Conservation (phyloP, 2,329 filamentous ascomycete genomes). For the Phialemoniopsis sp. region DNA sequence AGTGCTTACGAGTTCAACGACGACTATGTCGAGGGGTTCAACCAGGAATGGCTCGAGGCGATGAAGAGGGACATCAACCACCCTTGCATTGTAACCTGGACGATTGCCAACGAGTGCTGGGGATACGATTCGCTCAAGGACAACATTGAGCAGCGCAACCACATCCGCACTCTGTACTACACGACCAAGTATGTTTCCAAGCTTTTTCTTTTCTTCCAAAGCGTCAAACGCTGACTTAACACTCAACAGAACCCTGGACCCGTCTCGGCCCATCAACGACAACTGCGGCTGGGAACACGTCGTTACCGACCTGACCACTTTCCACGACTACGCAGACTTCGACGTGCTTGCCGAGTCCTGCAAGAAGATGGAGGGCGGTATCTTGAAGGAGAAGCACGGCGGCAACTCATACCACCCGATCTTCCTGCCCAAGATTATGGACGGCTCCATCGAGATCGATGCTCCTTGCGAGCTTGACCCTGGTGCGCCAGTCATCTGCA, state of each 20-base stretch:
- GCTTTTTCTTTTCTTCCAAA: too few relatives aligned
- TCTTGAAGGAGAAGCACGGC: conserved; percentile 47
- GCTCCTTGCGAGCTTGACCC: conserved; percentile 31
- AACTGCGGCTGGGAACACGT: conserved; percentile 72
- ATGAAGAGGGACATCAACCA: conserved; percentile 63
- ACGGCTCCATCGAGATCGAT: too few relatives aligned
- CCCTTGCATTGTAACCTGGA: conserved; percentile 62
- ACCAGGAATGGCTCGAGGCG: conserved; percentile 60
- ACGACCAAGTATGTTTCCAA: conserved; percentile 48
- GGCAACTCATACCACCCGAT: conserved; percentile 20
- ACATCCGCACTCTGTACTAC: conserved; percentile 60
- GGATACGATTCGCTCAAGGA: conserved; percentile 56
- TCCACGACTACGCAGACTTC: conserved; percentile 63
- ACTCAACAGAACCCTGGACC: conserved; percentile 46
- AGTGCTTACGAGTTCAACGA: conserved; percentile 60
- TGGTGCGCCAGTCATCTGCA: conserved; percentile 59
- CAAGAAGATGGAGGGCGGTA: conserved; percentile 39
- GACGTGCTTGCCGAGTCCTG: conserved; percentile 52
- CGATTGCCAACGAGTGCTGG: conserved; percentile 61
- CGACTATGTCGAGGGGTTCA: conserved; percentile 55
- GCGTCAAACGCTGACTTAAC: too few relatives aligned
- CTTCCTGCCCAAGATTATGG: too few relatives aligned
- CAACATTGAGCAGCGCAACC: conserved; percentile 55
- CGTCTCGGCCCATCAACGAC: conserved; percentile 62
- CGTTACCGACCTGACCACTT: conserved; percentile 59